Conservation (phyloP, 2,329 filamentous ascomycete genomes). For the Lasiodiplodia hormozganensis region DNA sequence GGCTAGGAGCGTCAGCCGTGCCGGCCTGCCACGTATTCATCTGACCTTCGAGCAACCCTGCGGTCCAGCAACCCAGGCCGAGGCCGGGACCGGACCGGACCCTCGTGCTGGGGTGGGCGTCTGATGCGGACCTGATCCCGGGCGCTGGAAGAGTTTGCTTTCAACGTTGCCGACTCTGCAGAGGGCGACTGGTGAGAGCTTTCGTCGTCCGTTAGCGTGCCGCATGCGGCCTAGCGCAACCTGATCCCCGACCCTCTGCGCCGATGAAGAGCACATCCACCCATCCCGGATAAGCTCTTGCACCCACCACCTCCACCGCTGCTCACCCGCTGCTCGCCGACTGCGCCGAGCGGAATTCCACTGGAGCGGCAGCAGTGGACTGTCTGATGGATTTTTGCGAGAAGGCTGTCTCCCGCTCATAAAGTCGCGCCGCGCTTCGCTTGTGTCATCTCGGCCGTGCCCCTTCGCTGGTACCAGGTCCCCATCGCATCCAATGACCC, state of each 20-base stretch:
- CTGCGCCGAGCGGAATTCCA: neutral
- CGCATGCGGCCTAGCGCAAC: conserved; percentile 18
- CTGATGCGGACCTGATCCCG: conserved; percentile 7
- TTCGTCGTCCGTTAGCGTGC: conserved; percentile 26
- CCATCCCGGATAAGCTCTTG: conserved; percentile 16
- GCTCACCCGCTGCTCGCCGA: neutral
- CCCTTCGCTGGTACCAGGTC: conserved; percentile 5
- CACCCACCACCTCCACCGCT: conserved; percentile 9
- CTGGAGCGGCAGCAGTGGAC: neutral
- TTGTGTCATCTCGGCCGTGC: conserved; percentile 28
- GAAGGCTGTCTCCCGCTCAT: neutral
- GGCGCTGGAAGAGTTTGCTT: conserved; percentile 20
- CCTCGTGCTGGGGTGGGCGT: conserved; percentile 11
- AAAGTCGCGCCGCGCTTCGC: conserved; percentile 13
- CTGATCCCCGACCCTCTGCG: conserved; percentile 10
- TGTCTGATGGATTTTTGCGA: neutral
- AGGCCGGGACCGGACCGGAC: conserved; percentile 23
- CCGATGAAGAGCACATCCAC: conserved; percentile 15
- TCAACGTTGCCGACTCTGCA: conserved; percentile 8
- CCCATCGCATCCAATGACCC: conserved; percentile 9
- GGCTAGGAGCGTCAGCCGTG: conserved; percentile 22
- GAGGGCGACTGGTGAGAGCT: conserved; percentile 15
- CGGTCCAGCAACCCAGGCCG: conserved; percentile 6
- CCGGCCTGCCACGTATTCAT: conserved; percentile 26
- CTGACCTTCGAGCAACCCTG: conserved; percentile 20